These are phyloP conservation scores for Ceratobasidium sp. DNA, from an alignment of 1,284 basidiomycete genomes.

Conservation along the genomic window DNA sequence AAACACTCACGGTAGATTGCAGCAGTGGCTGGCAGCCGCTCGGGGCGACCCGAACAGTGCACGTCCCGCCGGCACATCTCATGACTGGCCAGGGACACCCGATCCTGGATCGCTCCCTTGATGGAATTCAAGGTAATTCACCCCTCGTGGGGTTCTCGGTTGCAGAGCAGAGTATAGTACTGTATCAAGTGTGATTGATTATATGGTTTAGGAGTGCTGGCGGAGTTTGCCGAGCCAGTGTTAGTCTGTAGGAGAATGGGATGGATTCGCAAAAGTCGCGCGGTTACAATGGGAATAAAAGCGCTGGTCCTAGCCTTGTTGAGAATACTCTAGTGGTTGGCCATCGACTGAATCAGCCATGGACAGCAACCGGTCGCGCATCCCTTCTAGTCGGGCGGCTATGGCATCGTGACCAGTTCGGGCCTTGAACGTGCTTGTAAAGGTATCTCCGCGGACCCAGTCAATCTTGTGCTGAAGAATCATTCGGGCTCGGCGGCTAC, in stretches of 20 bases:
- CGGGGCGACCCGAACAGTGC: too few relatives aligned
- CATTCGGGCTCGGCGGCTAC: slow-evolving; percentile 70
- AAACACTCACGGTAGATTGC: too few relatives aligned
- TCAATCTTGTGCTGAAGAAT: slow-evolving; percentile 78
- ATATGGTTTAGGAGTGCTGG: neutral
- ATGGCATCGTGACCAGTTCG: neutral
- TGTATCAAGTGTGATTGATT: neutral
- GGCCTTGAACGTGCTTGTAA: slow-evolving; percentile 58
- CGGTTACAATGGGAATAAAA: neutral
- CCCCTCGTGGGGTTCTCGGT: neutral
- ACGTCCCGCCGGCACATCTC: too few relatives aligned
- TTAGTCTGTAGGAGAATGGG: slow-evolving; percentile 4
- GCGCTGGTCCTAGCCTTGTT: slow-evolving; percentile 43
- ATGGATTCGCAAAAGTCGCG: slow-evolving; percentile 26
- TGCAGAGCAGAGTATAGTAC: too few relatives aligned
- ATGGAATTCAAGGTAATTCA: neutral
- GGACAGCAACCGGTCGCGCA: slow-evolving; percentile 66
- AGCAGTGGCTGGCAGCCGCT: too few relatives aligned
- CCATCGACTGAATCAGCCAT: slow-evolving; percentile 60
- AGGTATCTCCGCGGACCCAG: slow-evolving; percentile 72
- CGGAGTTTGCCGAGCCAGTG: slow-evolving; percentile 10
- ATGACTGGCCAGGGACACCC: too few relatives aligned
- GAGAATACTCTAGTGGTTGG: slow-evolving; percentile 62
- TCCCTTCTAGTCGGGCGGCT: slow-evolving; percentile 56
- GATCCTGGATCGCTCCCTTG: neutral